Evolutionary conservation across 2,329 filamentous ascomycete genomes (phyloP), one percentile per base, ranked within the genome.

Genomic region (Penicillium sp.): DNA sequence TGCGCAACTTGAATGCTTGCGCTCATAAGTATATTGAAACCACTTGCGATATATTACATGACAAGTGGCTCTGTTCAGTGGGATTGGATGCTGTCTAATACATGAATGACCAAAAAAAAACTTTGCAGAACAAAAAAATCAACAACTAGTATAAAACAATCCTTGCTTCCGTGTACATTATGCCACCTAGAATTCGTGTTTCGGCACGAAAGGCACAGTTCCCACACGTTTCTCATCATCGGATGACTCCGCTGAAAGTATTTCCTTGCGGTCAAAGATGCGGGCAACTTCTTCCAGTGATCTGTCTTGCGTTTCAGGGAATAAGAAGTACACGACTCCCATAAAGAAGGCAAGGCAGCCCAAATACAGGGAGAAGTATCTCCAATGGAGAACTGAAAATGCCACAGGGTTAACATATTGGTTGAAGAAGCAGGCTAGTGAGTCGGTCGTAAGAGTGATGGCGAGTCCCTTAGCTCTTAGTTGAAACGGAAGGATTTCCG

Each of bases 371-470:
- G 71, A 68, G 39, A 74, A 78, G 51, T 76, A 77, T 41, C 66
- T 72, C 72, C 74, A 78, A 0, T 55, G 61, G 9, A 78, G 69
- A 0, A 54, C 63, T 1, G 63, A 54, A 45, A 78, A 67, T 0
- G 70, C 74, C 4, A 77, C 70, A 0, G 75, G 75, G 52, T 76
- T 76, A 30, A 72, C 73, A 46, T 72, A 76, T 47, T 69, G 68
- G 56, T 76, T 76, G 59, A 76, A 75, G 37, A 61, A 64, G 62
- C 68, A 59, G 4, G 62, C 65, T 3, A 63, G 43, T 2, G 60
- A 59, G 64, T 66, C 61, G 45, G 66, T 45, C 53, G 60, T 30
- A 12, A 66, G 56, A 12, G 57, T 63, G 20, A 67, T 54, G 23
- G 68, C 64, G 30, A 70, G 56, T 5, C 70, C 73, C 49, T 68